A percentile compares a stretch with the other conserved stretches of the same genome.
These are phyloP conservation scores for Pseudogymnoascus sp. DNA, from an alignment of 2,329 filamentous ascomycete genomes.

Conservation along the genomic window DNA sequence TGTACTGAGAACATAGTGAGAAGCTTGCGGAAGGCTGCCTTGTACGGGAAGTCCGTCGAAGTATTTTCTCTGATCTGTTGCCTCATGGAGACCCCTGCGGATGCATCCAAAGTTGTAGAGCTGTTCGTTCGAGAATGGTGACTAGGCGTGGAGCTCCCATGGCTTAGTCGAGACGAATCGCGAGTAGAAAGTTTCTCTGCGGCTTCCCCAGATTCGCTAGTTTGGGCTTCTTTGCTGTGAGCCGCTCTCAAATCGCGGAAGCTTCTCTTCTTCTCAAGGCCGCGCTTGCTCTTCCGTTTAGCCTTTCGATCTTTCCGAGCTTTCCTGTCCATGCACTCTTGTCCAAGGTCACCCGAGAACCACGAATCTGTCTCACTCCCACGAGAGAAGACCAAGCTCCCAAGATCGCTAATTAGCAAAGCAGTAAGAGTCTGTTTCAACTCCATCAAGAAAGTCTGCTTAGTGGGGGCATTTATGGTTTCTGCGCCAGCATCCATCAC, in stretches of 20 bases:
- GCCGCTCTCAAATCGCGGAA: conserved; percentile 53
- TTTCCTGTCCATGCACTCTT: conserved; percentile 55
- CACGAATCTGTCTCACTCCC: conserved; percentile 91
- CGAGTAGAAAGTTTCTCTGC: neutral
- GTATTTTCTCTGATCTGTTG: conserved; percentile 14
- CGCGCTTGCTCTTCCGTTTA: conserved; percentile 41
- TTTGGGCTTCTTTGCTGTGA: conserved; percentile 30
- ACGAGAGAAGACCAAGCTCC: conserved; percentile 69
- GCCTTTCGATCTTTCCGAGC: conserved; percentile 54
- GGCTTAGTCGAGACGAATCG: neutral
- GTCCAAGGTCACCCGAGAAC: conserved; percentile 59
- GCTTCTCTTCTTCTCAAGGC: conserved; percentile 58
- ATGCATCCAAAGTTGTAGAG: conserved; percentile 7
- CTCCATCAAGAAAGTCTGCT: conserved; percentile 67
- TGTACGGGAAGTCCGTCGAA: conserved; percentile 63
- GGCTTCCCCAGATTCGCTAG: neutral
- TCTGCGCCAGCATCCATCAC: conserved; percentile 49
- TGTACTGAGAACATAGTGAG: conserved; percentile 82
- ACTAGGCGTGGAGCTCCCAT: neutral
- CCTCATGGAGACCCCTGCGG: neutral
- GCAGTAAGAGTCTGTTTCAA: conserved; percentile 74
- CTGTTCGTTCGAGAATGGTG: conserved; percentile 7
- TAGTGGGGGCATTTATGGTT: conserved; percentile 54
- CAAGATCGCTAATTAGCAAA: conserved; percentile 80
- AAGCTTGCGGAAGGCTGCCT: conserved; percentile 68